Evolutionary conservation across 768 basidiomycete species (phyloP).

Genomic region (Lepiota brunneoincarnata): DNA sequence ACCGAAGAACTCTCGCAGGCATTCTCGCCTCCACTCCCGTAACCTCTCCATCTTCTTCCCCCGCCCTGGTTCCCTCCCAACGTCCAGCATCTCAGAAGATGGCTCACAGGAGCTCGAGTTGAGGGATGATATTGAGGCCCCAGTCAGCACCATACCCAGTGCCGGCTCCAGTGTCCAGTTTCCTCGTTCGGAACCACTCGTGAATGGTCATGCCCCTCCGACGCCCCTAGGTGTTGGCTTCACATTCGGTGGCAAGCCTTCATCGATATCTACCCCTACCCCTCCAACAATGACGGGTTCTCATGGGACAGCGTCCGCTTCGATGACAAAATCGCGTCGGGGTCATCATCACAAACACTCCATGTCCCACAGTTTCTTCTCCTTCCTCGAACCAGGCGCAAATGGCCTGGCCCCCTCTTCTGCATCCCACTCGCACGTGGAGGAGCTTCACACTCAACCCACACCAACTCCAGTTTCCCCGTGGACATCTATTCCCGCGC

Average conservation of each 20-base stretch:
- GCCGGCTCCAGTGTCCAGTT: slow-evolving; percentile 37
- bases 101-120: slow-evolving; percentile 52
- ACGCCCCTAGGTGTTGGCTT: slow-evolving; percentile 53
- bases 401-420: slow-evolving; percentile 8
- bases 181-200: slow-evolving; percentile 34
- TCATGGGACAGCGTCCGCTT: slow-evolving; percentile 16
- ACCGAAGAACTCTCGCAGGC: slow-evolving; percentile 36
- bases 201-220: slow-evolving; percentile 23
- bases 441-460: slow-evolving; percentile 54
- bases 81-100: slow-evolving; percentile 67
- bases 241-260: slow-evolving; percentile 60
- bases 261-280: slow-evolving; percentile 27
- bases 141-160: slow-evolving; percentile 44
- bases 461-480: slow-evolving; percentile 63
- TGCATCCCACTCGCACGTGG: slow-evolving; percentile 10
- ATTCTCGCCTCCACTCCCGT: slow-evolving; percentile 81
- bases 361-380: slow-evolving; percentile 92
- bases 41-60: too few species aligned
- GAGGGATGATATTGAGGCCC: slow-evolving; percentile 42
- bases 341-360: slow-evolving; percentile 95
- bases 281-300: slow-evolving; percentile 26
- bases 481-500: slow-evolving; percentile 63
- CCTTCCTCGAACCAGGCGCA: slow-evolving; percentile 81
- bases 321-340: slow-evolving; percentile 42
- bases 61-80: slow-evolving; percentile 63